Evolutionary conservation across 495 filamentous ascomycete species (phyloP), one percentile per base, ranked within the genome.

Genomic region (Penicillium silybi): DNA sequence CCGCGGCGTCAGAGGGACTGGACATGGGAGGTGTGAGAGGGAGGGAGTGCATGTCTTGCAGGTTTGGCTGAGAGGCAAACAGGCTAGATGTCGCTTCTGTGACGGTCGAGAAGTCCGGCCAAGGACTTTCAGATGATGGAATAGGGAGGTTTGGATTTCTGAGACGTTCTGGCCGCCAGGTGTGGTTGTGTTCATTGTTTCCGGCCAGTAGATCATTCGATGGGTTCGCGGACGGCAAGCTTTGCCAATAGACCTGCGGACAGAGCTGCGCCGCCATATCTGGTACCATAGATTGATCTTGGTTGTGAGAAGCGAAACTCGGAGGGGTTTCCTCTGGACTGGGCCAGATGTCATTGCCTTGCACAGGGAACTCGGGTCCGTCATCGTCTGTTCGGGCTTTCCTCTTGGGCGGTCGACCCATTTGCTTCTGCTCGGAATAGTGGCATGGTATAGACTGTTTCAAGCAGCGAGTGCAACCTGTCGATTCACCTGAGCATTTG

Each of bases 381-480:
- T 59, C 61, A 13, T 71, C 62, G n/a, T 70, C 71, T 19, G 68
- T 58, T 49, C 68, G 61, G 32, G 62, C 46, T 32, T 67, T 65
- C 46, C 73, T 77, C 63, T 77, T 77, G 3, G 69, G 71, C 0
- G 73, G 74, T 11, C 74, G 65, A 25, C 74, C 74, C 74, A 77
- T 77, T 43, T 69, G 70, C 50, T 76, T 77, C 46, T 77, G 74
- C 52, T 67, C 54, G 2, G 74, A 77, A 46, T 76, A 77, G 49
- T 74, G 66, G 43, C 74, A 77, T 48, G 32, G 17, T 16, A 77
- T 62, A 3, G 63, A 62, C 46, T 77, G 73, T 34, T 72, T 73
- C 50, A 64, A 50, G 45, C 74, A 77, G 19, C 74, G 69, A 45
- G 56, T 56, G 48, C 74, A 77, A 1, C 74, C 74, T 11, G 58